Base-by-base conservation (phyloP, 78 protist species). In the Ministeria vibrans region DNA sequence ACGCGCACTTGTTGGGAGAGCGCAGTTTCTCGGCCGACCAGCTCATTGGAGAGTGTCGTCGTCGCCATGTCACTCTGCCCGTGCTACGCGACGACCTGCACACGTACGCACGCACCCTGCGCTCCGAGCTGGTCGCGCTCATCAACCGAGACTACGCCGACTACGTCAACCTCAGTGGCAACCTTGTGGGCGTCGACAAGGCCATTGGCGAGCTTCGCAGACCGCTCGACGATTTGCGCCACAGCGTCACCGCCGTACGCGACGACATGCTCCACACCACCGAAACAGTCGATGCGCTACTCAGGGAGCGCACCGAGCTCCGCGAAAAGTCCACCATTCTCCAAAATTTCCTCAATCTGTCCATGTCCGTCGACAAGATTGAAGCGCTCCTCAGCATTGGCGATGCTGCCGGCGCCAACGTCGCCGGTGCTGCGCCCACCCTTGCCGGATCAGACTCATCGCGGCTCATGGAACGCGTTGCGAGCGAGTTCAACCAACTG, bases 81-180 rank as follows among this genome's bases (percentile, higher is more conserved):
- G 5, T 15, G 32, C 64, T 59, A 11, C 64, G 11, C 64, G 64
- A 4, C 30, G 64, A 59, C 25, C 64, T 59, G 34, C 69, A 30
- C 9, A 11, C 1, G 41, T 62, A 13, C 69, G 42, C 5, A 1
- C 41, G 41, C 28, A 1, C 45, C 22, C 82, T 78, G 20, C 1
- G 22, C 38, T 36, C 70, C 68, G 81, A 77, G n/a, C 74, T 83
- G 20, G 75, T 83, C 23, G 83, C 70, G 80, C 75, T 83, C 36
- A 83, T 83, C 79, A 83, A 83, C 74, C 78, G 51, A 34, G 87
- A 83, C 76, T 83, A 83, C 27, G 82, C 81, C 13, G 82, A 83
- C 64, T 77, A 77, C 32, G 82, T 83, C 30, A 64, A 63, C 39
- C 78, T 83, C 25, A 64, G 78, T 11, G 7, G 73, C 53, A 77